Base-by-base conservation (phyloP, 371 early-diverging fungal genomes). In the Mucor mucedo region DNA sequence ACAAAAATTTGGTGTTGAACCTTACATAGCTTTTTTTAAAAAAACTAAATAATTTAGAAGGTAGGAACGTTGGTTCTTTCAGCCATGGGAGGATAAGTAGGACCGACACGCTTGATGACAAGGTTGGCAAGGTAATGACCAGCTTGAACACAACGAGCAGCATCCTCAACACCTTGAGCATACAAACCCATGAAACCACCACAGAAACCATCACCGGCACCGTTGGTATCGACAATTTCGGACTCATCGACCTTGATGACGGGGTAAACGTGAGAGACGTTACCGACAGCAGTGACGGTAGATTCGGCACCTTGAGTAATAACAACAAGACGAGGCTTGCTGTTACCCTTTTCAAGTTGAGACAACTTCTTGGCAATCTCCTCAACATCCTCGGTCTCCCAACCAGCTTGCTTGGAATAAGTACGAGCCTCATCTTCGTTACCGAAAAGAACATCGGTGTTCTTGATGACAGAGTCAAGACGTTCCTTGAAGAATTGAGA, bases 121-220 rank as follows among this genome's bases (percentile, higher is more conserved):
- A 89, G 77, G 70, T 89, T 85, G 62, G 97, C 98, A 50, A 95
- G 79, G 82, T 94, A 98, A 74, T 95, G 92, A 47, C 96, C 98
- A 68, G 93, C 95, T 56, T 86, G 73, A 68, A 97, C 86, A 69
- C 90, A 89, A 55, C 75, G 75, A 44, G 68, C 66, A 16, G 72
- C 32, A 44, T 83, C 78, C 35, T 86, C 81, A 44, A 91, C 70
- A 55, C 93, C 95, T 72, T 86, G 91, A 59, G 93, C 89, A 64
- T 85, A 86, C 73, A 92, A 87, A 58, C 91, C 83, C 70, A 97
- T 73, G 87, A 95, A 98, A 29, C 96, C 98, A 65, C 95, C 98
- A 66, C 88, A 90, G 85, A 97, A 98, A 55, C 94, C 97, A 80
- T 98, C 98, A 72, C 98, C 97, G 68, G 95, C 96, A 71, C 97